Evolutionary conservation across 148 eudicot species (phyloP).

Genomic region (Silene conica): DNA sequence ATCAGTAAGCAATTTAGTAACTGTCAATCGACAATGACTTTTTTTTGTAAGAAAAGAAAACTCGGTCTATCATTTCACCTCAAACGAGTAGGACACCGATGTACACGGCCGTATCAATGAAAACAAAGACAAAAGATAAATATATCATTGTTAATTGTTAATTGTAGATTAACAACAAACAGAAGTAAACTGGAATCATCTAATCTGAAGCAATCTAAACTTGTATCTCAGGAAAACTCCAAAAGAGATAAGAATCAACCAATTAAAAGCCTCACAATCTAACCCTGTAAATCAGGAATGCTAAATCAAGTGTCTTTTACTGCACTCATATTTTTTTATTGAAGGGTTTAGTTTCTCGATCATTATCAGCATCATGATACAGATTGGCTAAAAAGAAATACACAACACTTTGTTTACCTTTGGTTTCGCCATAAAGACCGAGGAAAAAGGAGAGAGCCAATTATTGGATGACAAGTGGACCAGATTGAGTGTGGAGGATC

Average conservation of each 20-base stretch:
- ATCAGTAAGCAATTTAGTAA: not conserved
- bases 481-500: too few relatives aligned
- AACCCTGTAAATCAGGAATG: not conserved
- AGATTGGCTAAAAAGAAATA: not conserved
- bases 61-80: not conserved
- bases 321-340: not conserved
- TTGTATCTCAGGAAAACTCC: constrained; percentile 18
- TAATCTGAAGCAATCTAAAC: constrained; percentile 7
- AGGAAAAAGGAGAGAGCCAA: too few relatives aligned
- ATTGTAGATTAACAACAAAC: not conserved
- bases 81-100: not conserved
- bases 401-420: not conserved
- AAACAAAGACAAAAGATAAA: not conserved
- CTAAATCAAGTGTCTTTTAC: too few relatives aligned
- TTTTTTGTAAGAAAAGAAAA: too few relatives aligned
- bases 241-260: constrained; percentile 7
- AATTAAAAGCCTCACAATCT: not conserved
- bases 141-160: not conserved
- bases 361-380: not conserved
- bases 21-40: not conserved
- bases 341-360: not conserved
- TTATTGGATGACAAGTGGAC: too few relatives aligned
- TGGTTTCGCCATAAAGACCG: too few relatives aligned
- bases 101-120: not conserved
- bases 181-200: constrained; percentile 5